Percentiles rank a stretch among this genome's conserved stretches.
Evolutionary conservation across 306 rosid genomes (phyloP).

Genomic region (Sophora flavescens): DNA sequence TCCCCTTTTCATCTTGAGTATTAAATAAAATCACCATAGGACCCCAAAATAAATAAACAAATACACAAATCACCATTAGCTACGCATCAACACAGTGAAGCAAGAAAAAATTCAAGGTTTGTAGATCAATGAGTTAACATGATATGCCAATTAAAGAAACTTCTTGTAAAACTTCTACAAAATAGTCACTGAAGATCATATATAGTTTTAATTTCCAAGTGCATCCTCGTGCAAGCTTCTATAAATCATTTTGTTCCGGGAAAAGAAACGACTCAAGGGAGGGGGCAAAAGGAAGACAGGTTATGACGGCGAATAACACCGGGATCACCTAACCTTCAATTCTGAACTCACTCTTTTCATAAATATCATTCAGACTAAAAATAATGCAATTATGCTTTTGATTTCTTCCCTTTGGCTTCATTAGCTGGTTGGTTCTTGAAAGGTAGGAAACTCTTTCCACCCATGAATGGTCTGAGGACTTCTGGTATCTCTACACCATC

Average conservation of each 20-base stretch:
- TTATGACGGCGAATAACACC: slow-evolving; percentile 27
- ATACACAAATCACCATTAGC: neutral
- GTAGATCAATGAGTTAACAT: slow-evolving; percentile 29
- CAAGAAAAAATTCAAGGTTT: neutral
- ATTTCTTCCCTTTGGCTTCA: slow-evolving; percentile 98
- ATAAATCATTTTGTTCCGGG: slow-evolving; percentile 30
- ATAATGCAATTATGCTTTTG: slow-evolving; percentile 77
- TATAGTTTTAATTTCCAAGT: slow-evolving; percentile 1
- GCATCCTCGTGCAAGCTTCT: slow-evolving; percentile 20
- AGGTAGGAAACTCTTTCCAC: slow-evolving; percentile 83
- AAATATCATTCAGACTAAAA: slow-evolving; percentile 49
- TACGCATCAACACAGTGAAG: slow-evolving; percentile 3
- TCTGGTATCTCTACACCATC: slow-evolving; percentile 89
- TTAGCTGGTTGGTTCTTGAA: slow-evolving; percentile 68
- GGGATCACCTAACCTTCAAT: slow-evolving; percentile 38
- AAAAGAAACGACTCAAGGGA: neutral
- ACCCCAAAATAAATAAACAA: too few species aligned
- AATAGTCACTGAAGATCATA: neutral
- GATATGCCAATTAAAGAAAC: slow-evolving; percentile 18
- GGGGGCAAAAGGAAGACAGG: slow-evolving; percentile 6
- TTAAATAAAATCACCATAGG: neutral
- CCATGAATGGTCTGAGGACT: slow-evolving; percentile 74
- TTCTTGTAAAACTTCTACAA: neutral
- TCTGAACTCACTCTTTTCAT: slow-evolving; percentile 44
- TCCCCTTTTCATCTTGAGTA: neutral